Conservation (phyloP, 371 early-diverging fungal species). For the Lichtheimia ornata region DNA sequence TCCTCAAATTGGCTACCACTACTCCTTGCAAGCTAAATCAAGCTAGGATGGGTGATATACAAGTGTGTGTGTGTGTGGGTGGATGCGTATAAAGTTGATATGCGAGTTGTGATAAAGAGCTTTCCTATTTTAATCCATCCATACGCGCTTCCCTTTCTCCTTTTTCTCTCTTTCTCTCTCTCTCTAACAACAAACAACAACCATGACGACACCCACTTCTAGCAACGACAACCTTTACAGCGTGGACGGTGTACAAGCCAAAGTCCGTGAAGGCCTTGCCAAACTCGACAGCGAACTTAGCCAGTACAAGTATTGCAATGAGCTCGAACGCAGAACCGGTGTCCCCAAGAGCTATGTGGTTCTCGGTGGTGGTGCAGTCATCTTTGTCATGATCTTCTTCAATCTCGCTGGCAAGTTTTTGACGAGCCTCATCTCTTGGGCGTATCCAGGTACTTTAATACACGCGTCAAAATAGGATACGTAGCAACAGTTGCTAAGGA, state of each 20-base stretch:
- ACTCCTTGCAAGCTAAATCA: no score
- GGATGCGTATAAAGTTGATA: no score
- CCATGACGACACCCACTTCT: not conserved
- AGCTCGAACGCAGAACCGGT: constrained; percentile 57
- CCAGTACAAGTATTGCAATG: constrained; percentile 62
- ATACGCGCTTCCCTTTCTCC: constrained; percentile 8
- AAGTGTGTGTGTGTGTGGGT: not conserved
- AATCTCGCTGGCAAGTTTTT: constrained; percentile 81
- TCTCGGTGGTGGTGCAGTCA: constrained; percentile 56
- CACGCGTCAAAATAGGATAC: not conserved
- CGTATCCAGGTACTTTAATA: constrained; percentile 70
- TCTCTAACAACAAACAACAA: constrained; percentile 3
- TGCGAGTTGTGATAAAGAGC: no score
- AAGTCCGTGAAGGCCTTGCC: constrained; percentile 3
- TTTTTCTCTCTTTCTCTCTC: constrained; percentile 4
- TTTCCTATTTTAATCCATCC: not conserved
- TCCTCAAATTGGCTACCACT: no score
- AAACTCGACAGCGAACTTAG: constrained; percentile 23
- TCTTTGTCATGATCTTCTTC: constrained; percentile 82
- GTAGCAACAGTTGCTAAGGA: not conserved
- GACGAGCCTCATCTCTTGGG: constrained; percentile 84
- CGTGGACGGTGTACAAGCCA: constrained; percentile 10
- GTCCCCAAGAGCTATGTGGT: constrained; percentile 41
- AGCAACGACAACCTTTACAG: constrained; percentile 10
- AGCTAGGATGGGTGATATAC: no score